Conservation (phyloP, 176 grass and related monocot genomes). For the Luzula sylvatica region DNA sequence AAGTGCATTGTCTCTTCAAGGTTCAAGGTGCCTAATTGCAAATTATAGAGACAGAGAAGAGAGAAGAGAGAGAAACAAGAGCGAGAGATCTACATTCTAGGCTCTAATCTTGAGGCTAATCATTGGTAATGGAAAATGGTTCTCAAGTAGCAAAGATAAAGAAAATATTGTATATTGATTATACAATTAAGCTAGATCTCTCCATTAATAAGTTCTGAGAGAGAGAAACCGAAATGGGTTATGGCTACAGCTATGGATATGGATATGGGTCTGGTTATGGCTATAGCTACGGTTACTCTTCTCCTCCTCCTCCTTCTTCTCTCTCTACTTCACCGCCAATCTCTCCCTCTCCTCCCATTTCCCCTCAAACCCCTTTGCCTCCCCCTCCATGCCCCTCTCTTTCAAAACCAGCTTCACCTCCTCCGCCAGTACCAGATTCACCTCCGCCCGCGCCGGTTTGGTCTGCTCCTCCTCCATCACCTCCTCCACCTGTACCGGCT, state of each 20-base stretch:
- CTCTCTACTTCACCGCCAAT: not conserved
- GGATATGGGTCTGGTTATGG: not conserved
- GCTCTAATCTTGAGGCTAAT: too few relatives aligned
- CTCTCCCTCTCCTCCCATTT: not conserved
- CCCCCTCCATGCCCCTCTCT: not conserved
- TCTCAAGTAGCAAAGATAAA: too few relatives aligned
- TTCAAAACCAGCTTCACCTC: not conserved
- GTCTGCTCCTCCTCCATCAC: not conserved
- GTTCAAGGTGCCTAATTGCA: too few relatives aligned
- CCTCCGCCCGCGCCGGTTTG: not conserved
- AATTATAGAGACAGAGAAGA: too few relatives aligned
- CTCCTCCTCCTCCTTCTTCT: not conserved
- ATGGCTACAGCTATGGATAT: constrained; percentile 17
- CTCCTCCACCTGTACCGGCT: not conserved
- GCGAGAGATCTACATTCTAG: too few relatives aligned
- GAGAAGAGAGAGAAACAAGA: too few relatives aligned
- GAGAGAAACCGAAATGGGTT: not conserved
- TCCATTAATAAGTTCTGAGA: too few relatives aligned
- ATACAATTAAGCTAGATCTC: too few relatives aligned
- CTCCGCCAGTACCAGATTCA: not conserved
- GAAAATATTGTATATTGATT: too few relatives aligned
- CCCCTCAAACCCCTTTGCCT: not conserved
- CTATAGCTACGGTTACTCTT: constrained; percentile 1
- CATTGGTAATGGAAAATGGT: too few relatives aligned
- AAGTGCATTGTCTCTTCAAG: too few relatives aligned